phyloP scores from a whole-genome alignment of 75 land plant genomes.

The Isoetes taiwanensis region DNA sequence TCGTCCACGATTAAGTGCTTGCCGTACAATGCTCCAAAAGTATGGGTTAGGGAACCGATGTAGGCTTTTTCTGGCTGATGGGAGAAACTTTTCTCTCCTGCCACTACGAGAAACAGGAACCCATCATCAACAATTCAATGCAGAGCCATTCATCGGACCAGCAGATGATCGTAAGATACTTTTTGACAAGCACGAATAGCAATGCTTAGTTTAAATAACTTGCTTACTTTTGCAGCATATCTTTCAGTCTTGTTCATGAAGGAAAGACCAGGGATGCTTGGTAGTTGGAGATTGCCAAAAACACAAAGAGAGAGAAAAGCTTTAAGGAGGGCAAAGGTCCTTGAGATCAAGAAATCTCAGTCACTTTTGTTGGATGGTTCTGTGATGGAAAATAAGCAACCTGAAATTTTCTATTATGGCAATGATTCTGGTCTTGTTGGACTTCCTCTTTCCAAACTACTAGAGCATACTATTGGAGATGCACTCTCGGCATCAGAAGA shows the following conservation, averaged over 20 bases:
- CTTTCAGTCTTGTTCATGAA: background rate
- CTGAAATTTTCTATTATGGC: constrained; percentile 87
- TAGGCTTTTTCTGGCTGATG: constrained; percentile 93
- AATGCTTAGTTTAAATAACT: constrained; percentile 4
- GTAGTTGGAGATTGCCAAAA: constrained; percentile 62
- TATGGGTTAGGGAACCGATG: constrained; percentile 61
- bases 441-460: constrained; percentile 29
- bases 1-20: constrained; percentile 77
- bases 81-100: constrained; percentile 57
- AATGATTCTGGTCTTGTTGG: constrained; percentile 75
- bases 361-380: too few species aligned
- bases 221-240: background rate
- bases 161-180: background rate
- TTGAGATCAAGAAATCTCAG: too few species aligned
- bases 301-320: constrained; percentile 48
- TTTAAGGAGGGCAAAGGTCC: constrained; percentile 21
- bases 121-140: constrained; percentile 14
- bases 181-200: background rate
- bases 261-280: constrained; percentile 17
- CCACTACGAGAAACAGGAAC: constrained; percentile 26
- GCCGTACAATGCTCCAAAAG: constrained; percentile 80
- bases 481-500: constrained; percentile 14
- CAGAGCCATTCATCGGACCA: background rate
- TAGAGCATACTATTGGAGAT: constrained; percentile 4
- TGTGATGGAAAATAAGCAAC: constrained; percentile 12